Base-by-base conservation (phyloP, 352 stramenopile genomes). In the Phytophthora sojae region DNA sequence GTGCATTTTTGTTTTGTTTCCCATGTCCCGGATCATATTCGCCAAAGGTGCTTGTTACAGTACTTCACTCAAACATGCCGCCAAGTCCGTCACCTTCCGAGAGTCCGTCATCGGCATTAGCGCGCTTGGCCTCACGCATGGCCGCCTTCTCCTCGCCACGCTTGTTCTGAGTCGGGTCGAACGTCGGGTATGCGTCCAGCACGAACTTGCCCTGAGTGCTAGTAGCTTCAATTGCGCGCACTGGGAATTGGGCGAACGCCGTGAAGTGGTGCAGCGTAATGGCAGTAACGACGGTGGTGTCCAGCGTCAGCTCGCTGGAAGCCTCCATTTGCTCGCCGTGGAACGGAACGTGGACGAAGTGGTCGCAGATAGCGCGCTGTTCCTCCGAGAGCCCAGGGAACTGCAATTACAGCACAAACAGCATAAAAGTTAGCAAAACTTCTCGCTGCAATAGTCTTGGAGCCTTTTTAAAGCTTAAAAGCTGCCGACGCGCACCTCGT, bases 161-260 rank as follows among this genome's bases (percentile, higher is more conserved):
- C 57, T 84, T 32, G 51, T 72, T 66, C 45, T 70, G 35, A 23
- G 62, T 54, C 29, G 65, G 69, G 26, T 86, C 71, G 45, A 78
- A 84, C 29, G 75, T 83, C 61, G 83, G 85, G 66, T 85, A 87
- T 42, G 75, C 76, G 65, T 92, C 86, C 30, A 94, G 77, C 17
- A 90, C 73, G 21, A 94, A 94, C 72, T 94, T 94, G 63, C 87
- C 87, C 60, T 92, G 85, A 14, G 87, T 91, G 17, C 65, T 83
- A 7, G 87, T 93, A 26, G 71, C 71, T 58, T 94, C 79, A 44
- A 91, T 88, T 7, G 79, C 51, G 32, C 87, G 87, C 50, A 86
- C 65, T n/a, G 72, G 57, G 63, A 92, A 93, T 54, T 80, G 49
- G 0, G 87, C 83, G 61, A 84, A 91, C 17, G 69, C 69, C 49